Base-by-base conservation (phyloP, 2,329 filamentous ascomycete genomes). In the Exophiala sp. region DNA sequence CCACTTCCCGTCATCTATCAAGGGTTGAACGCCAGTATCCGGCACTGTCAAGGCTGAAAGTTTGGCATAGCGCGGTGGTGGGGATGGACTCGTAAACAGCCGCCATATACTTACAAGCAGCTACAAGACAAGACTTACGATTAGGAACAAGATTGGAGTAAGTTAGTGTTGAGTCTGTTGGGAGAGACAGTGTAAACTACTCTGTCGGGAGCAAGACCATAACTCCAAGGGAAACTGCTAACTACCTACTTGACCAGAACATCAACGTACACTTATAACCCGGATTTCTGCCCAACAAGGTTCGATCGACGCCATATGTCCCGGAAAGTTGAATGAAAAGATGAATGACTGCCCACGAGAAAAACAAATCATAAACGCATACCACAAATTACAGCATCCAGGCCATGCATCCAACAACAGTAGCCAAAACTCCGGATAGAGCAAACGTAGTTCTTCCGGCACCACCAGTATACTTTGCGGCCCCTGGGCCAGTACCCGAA, bases 301-400 rank as follows among this genome's bases (percentile, higher is more conserved):
- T 43, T n/a, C 12, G 29, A 40, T 52, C 32, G n/a, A 41, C 16
- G 35, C 42, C 20, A 41, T 52, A 47, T 46, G 50, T 52, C 43
- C 42, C 42, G 11, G 33, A 41, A 12, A 20, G 9, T n/a, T 12
- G 20, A n/a, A 10, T 11, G 16, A 40, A 34, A 45, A 39, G 18
- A 16, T 35, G 11, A 29, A 38, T 35, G 40, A 18, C 41, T 45
- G 3, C 20, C 11, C 20, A 8, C 10, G 14, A 33, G 33, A 14
- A 21, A 36, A 34, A 34, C 38, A 11, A 24, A 38, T 5, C 11
- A 11, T 6, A 33, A 50, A 33, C 5, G 10, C 7, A 51, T 29
- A 29, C 24, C 40, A 45, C 40, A 9, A 11, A 34, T 54, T 45
- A 60, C 45, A 60, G 38, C 45, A 53, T 54, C 44, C 55, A 60